Base-by-base conservation (phyloP, 495 filamentous ascomycete genomes). In the Aspergillus funiculosus region DNA sequence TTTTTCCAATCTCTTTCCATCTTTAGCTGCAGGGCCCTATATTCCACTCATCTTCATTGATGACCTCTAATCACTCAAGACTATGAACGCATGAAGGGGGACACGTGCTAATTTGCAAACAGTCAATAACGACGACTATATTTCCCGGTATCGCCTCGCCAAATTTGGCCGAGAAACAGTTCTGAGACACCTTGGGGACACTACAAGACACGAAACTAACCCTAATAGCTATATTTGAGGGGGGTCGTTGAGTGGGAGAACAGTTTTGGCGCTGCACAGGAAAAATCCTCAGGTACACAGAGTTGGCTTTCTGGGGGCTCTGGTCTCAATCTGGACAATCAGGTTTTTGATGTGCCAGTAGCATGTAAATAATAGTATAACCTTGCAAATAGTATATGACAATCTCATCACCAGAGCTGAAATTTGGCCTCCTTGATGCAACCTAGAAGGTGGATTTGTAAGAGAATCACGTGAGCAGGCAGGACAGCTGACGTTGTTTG, bases 101-200 rank as follows among this genome's bases (percentile, higher is more conserved):
- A n/a, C n/a, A n/a, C n/a, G n/a, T n/a, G n/a, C n/a, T n/a, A n/a
- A n/a, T n/a, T n/a, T n/a, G n/a, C n/a, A 28, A 43, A 2, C 52
- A 90, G 87, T 91, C 47, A 89, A 86, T 56, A 80, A 81, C 28
- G 90, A 96, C 56, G 90, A 95, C 63, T 96, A 81, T 56, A 69
- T 89, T 46, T 91, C 86, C 6, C 74, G 81, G 43, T 87, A 78
- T 64, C 79, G 82, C 43, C 82, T 87, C 51, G 78, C 82, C 1
- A 85, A 86, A 54, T 82, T 71, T 39, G 72, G 72, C 15, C 69
- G 73, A 14, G 64, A 81, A 27, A 60, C 76, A 15, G 69, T 84
- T 14, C 63, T 78, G 53, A 58, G 66, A 10, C 50, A 59, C 11
- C 42, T 74, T 43, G 69, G 67, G 13, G 63, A 60, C 36, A 32